Base-by-base conservation (phyloP, 2,329 filamentous ascomycete species). In the Incumbomyces delicatus region DNA sequence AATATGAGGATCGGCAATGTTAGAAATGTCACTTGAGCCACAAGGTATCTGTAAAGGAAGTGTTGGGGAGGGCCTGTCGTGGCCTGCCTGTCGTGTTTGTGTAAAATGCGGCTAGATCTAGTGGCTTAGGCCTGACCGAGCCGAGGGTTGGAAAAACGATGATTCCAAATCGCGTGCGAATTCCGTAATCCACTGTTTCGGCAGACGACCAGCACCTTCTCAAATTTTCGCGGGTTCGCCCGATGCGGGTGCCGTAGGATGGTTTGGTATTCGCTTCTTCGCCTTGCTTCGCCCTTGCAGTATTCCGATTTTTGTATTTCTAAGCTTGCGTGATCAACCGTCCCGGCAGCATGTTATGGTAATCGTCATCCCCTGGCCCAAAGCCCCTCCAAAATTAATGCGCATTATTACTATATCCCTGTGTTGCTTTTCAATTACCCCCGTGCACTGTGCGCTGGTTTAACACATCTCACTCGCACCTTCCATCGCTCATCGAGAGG, bases 251-350 rank as follows among this genome's bases (percentile, higher is more conserved):
- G 22, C 22, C 4, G 22, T 27, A 27, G 22, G n/a, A n/a, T n/a
- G n/a, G n/a, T n/a, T n/a, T n/a, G n/a, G n/a, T n/a, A n/a, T n/a
- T n/a, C n/a, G n/a, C n/a, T n/a, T n/a, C n/a, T n/a, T n/a, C n/a
- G n/a, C n/a, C n/a, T n/a, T n/a, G n/a, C n/a, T n/a, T n/a, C n/a
- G n/a, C n/a, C n/a, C n/a, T n/a, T n/a, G n/a, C n/a, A n/a, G n/a
- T n/a, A n/a, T n/a, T n/a, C n/a, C n/a, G n/a, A n/a, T n/a, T n/a
- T 31, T 38, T 45, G 42, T 22, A 45, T 45, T 45, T 45, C 42
- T 45, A 45, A 45, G 42, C 42, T 38, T 16, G 32, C 42, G 41
- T 17, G 17, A 44, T 17, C 17, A n/a, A 16, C 27, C 20, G 18
- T n/a, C 22, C n/a, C 30, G 30, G 8, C 27, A 22, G 16, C 14